phyloP scores from a whole-genome alignment of 257 asterid species.

The Przewalskia tangutica region DNA sequence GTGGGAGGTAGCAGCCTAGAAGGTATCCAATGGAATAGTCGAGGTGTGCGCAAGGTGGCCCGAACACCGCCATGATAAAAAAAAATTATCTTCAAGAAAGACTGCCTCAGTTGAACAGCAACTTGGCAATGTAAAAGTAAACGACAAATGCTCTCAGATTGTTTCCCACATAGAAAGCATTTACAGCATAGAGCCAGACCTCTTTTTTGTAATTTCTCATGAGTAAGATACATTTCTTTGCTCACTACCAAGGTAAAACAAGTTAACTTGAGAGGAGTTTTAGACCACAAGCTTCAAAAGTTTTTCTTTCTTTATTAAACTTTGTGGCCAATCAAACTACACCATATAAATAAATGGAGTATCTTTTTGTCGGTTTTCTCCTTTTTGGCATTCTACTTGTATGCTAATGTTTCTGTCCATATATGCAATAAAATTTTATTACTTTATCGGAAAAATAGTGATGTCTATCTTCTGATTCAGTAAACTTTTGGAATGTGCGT shows the following conservation, averaged over 20 bases:
- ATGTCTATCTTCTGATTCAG: not conserved
- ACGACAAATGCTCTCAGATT: not conserved
- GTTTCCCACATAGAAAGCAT: not conserved
- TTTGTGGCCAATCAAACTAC: too few relatives aligned
- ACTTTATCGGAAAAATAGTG: not conserved
- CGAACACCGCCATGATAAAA: not conserved
- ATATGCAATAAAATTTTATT: not conserved
- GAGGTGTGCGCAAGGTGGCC: not conserved
- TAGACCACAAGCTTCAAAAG: not conserved
- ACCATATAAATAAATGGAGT: not conserved
- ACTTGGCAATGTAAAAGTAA: not conserved
- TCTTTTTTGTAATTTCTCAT: not conserved
- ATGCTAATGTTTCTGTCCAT: not conserved
- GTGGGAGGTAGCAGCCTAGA: not conserved
- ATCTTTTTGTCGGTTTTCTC: not conserved
- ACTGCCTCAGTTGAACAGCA: not conserved
- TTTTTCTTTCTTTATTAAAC: not conserved
- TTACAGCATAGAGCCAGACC: not conserved
- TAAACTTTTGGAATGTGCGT: not conserved
- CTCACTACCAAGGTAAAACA: not conserved
- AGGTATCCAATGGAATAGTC: not conserved
- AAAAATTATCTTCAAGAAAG: not conserved
- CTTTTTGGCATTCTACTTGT: not conserved
- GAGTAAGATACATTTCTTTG: not conserved
- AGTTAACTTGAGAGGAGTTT: not conserved